Base-by-base conservation (phyloP, 2,329 filamentous ascomycete genomes). In the Stemphylium vesicarium region DNA sequence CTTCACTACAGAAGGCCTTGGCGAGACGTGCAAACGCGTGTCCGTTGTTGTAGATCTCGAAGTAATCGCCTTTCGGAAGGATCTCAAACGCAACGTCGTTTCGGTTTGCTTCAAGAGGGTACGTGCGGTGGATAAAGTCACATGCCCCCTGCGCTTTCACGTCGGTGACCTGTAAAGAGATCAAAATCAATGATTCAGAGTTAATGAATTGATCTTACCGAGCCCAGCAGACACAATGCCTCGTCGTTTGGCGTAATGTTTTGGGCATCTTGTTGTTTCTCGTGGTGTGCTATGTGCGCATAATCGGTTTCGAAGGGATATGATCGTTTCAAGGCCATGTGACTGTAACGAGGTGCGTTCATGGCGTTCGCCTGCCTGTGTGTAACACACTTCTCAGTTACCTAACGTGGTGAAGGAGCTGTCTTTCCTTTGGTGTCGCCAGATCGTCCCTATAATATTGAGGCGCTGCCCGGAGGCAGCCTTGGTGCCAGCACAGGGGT, bases 1-100 rank as follows among this genome's bases (percentile, higher is more conserved):
- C 51, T 38, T 38, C 44, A 18, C 31, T 44, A 26, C 51, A 54
- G 31, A 54, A 54, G 20, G 36, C 41, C 38, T 54, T 54, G 26
- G 49, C 45, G n/a, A 54, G 44, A 16, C 43, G 51, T 49, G 51
- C 51, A 38, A 54, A 49, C 41, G 13, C 22, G 6, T 20, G 13
- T 8, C 38, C 38, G 11, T 40, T 29, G 12, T 9, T 40, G 3
- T 3, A 15, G 20, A 54, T 29, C 26, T 49, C 51, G 38, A 49
- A 50, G 13, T 50, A 54, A 33, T 54, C 51, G 26, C 51, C 51
- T 42, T 37, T 35, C 12, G 20, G 39, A 29, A 18, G 31, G n/a
- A 54, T 16, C 2, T 29, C 40, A 29, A 54, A 46, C 11, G 18
- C 15, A 20, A 37, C 15, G 12, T 33, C 15, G 24, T 36, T 4